Base-by-base conservation (phyloP, 257 asterid species). In the Phtheirospermum japonicum region DNA sequence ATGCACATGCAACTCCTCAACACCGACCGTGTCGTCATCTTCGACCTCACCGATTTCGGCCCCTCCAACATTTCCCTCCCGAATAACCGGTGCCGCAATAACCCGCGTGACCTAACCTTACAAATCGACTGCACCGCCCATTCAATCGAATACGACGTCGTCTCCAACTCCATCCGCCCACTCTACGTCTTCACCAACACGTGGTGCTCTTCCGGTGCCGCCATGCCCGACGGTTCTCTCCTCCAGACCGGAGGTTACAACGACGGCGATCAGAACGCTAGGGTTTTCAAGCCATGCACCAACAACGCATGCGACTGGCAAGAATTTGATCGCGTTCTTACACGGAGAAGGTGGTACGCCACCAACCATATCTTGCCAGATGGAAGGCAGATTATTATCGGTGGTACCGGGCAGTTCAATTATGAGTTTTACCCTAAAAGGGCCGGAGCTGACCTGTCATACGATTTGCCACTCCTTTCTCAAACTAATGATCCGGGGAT, bases 191-290 rank as follows among this genome's bases (percentile, higher is more conserved):
- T 64, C 28, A 76, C 89, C n/a, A 77, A 84, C 67, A 57, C 74
- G 5, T 82, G 85, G 89, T 84, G 89, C 79, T 84, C 93, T 39
- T 73, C 89, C 65, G 86, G 80, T 67, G 71, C 82, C 51, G 80
- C 63, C 75, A 31, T 57, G 57, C 71, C 86, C 9, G 71, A 75
- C 68, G 91, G 86, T 7, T 32, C 75, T 1, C 55, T 84, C 20
- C 20, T 66, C n/a, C 91, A 84, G 34, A 77, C 88, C 43, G 88
- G 91, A 1, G 88, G 91, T 8, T 79, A 0, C 61, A 64, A 68
- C 48, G 80, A 75, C 49, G 85, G 91, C 4, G 84, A 73, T 1
- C 82, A 26, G 14, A 67, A 69, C 12, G 79, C 74, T 7, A 51
- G 87, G 19, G 17, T 26, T 0, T 76, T 28, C 59, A 55, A 14